These are phyloP conservation scores for Geoglossum glabrum DNA, from an alignment of 495 filamentous ascomycete genomes.

Conservation along the genomic window DNA sequence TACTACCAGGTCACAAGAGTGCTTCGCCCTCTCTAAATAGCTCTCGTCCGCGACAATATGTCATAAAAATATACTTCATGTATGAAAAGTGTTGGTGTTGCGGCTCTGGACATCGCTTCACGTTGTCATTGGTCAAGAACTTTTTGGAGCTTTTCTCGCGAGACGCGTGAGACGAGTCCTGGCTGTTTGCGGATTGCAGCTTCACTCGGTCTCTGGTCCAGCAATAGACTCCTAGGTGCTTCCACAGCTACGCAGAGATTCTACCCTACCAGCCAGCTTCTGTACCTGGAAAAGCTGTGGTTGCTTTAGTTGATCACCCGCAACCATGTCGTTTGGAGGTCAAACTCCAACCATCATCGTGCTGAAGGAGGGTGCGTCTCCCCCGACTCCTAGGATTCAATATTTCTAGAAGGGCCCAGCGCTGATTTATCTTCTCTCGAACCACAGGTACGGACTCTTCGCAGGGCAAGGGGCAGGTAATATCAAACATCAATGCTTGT, in stretches of 20 bases:
- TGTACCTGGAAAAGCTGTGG: neutral
- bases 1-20: too few relatives aligned
- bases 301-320: neutral
- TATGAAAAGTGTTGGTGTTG: neutral
- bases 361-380: slow-evolving; percentile 74
- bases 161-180: neutral
- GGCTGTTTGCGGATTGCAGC: neutral
- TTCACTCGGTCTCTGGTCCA: neutral
- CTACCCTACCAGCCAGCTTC: neutral
- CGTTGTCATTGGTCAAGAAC: neutral
- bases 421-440: neutral
- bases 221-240: neutral
- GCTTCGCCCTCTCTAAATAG: too few relatives aligned
- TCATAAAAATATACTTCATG: too few relatives aligned
- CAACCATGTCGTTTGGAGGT: slow-evolving; percentile 79
- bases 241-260: neutral
- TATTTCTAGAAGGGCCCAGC: neutral
- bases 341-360: slow-evolving; percentile 98
- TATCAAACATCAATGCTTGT: slow-evolving; percentile 98
- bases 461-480: slow-evolving; percentile 89
- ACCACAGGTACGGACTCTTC: slow-evolving; percentile 78
- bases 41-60: too few relatives aligned
- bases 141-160: neutral
- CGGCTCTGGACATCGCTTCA: neutral
- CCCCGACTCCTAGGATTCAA: slow-evolving; percentile 15